Percentiles rank a stretch among this genome's conserved stretches.
Conservation (phyloP, 495 filamentous ascomycete genomes). For the Aspergillus campestris region DNA sequence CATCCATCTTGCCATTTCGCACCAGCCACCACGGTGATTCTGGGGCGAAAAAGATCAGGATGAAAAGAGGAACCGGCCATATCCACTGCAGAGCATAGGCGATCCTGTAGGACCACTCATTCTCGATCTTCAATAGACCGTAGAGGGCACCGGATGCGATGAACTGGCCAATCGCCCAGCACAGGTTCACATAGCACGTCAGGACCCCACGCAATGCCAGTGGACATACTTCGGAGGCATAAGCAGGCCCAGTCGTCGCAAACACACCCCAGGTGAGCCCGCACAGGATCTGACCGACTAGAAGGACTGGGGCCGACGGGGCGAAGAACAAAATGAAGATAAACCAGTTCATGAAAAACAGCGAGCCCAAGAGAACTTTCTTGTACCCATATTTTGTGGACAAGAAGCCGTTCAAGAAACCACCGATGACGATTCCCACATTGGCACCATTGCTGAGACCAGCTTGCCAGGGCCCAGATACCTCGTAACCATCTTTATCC, state of each 20-base stretch:
- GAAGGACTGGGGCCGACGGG: conserved; percentile 29
- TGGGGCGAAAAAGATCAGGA: conserved; percentile 48
- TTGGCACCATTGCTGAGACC: conserved; percentile 27
- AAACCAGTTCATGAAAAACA: conserved; percentile 36
- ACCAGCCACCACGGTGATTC: conserved; percentile 59
- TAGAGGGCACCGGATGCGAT: conserved; percentile 46
- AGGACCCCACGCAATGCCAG: conserved; percentile 47
- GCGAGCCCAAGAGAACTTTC: conserved; percentile 30
- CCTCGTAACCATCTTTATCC: conserved; percentile 14
- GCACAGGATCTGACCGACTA: conserved; percentile 36
- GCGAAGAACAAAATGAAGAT: conserved; percentile 50
- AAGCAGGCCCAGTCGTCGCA: conserved; percentile 49
- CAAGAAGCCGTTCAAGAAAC: conserved; percentile 35
- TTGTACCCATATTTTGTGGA: conserved; percentile 41
- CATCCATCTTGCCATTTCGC: conserved; percentile 44
- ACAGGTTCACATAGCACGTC: conserved; percentile 55
- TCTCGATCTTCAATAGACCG: conserved; percentile 27
- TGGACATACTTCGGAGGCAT: conserved; percentile 56
- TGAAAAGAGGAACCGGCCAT: conserved; percentile 52
- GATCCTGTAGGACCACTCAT: conserved; percentile 43
- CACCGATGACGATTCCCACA: conserved; percentile 27
- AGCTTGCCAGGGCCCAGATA: conserved; percentile 29
- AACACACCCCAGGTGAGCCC: conserved; percentile 46
- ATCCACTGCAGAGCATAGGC: conserved; percentile 60
- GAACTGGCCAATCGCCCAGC: conserved; percentile 60